These are phyloP conservation scores for Mycena belliarum DNA, from an alignment of 768 basidiomycete species.

Conservation along the genomic window DNA sequence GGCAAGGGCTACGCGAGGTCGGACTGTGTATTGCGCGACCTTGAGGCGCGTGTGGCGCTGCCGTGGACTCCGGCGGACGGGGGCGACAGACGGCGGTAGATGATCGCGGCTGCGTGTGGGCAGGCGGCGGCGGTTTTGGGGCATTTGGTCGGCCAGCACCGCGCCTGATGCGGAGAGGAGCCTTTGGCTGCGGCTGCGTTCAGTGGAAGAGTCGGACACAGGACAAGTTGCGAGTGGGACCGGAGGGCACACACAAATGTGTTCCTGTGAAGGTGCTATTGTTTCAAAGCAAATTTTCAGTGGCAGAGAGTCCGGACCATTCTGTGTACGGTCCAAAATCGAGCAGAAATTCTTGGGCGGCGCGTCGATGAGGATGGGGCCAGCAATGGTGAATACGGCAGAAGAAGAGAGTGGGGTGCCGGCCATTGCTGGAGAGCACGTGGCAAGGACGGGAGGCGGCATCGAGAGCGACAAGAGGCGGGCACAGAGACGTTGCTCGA, in stretches of 20 bases:
- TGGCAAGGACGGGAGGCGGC: too few relatives aligned
- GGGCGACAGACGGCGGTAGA: too few relatives aligned
- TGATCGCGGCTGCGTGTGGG: too few relatives aligned
- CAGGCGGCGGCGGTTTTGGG: too few relatives aligned
- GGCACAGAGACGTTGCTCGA: too few relatives aligned
- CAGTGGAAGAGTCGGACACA: not conserved
- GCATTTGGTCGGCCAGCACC: slow-evolving; percentile 3
- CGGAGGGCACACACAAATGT: slow-evolving; percentile 16
- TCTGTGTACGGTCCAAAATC: slow-evolving; percentile 63
- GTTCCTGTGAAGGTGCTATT: slow-evolving; percentile 10
- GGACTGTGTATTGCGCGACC: too few relatives aligned
- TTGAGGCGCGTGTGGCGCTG: too few relatives aligned
- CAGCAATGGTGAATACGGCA: slow-evolving; percentile 51
- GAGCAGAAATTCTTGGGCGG: slow-evolving; percentile 53
- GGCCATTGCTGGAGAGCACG: not conserved
- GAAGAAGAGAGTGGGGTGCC: slow-evolving; percentile 26
- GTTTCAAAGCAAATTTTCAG: not conserved
- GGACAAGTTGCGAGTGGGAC: not conserved
- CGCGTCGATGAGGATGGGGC: slow-evolving; percentile 59
- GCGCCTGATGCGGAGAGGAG: not conserved
- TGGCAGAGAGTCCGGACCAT: slow-evolving; percentile 45
- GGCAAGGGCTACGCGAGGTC: too few relatives aligned
- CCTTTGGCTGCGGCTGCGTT: slow-evolving; percentile 12
- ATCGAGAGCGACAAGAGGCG: too few relatives aligned
- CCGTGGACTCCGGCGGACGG: too few relatives aligned